These are phyloP conservation scores for Aspergillus cavernicola DNA, from an alignment of 495 filamentous ascomycete genomes.

Conservation along the genomic window DNA sequence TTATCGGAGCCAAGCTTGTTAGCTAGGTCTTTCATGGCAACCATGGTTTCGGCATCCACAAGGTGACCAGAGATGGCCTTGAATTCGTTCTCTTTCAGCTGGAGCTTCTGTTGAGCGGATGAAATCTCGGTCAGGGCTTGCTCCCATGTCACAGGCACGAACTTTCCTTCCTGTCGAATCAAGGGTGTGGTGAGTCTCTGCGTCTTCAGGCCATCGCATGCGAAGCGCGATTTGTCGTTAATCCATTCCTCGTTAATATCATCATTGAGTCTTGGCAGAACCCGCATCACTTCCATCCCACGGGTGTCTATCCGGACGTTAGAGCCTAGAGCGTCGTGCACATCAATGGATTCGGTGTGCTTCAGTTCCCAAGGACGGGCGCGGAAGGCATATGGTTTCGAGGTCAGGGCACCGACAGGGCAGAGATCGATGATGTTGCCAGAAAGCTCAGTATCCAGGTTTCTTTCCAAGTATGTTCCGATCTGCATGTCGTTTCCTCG, in stretches of 20 bases:
- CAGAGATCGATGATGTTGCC: slow-evolving; percentile 98
- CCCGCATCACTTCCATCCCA: slow-evolving; percentile 94
- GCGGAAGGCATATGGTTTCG: slow-evolving; percentile 96
- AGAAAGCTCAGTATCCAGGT: slow-evolving; percentile 88
- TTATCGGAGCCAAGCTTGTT: slow-evolving; percentile 97
- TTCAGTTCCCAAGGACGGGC: slow-evolving; percentile 95
- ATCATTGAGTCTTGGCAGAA: slow-evolving; percentile 89
- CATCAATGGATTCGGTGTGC: slow-evolving; percentile 89
- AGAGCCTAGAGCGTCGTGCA: slow-evolving; percentile 87
- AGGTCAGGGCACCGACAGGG: slow-evolving; percentile 92
- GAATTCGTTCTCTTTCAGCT: slow-evolving; percentile 85
- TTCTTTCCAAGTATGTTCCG: slow-evolving; percentile 91
- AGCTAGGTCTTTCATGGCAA: slow-evolving; percentile 93
- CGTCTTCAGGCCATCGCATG: slow-evolving; percentile 94
- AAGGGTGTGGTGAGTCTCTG: slow-evolving; percentile 90
- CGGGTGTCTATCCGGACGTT: slow-evolving; percentile 90
- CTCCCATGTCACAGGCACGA: slow-evolving; percentile 89
- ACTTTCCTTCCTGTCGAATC: slow-evolving; percentile 81
- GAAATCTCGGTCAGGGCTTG: slow-evolving; percentile 84
- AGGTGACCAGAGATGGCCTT: slow-evolving; percentile 91
- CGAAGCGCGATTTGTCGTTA: slow-evolving; percentile 95
- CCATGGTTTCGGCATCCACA: slow-evolving; percentile 84
- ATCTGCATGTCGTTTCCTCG: slow-evolving; percentile 97
- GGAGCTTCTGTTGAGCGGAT: slow-evolving; percentile 67
- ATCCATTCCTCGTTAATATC: slow-evolving; percentile 99